phyloP scores from a whole-genome alignment of 305 asterid species.

The Rubia occidens region DNA sequence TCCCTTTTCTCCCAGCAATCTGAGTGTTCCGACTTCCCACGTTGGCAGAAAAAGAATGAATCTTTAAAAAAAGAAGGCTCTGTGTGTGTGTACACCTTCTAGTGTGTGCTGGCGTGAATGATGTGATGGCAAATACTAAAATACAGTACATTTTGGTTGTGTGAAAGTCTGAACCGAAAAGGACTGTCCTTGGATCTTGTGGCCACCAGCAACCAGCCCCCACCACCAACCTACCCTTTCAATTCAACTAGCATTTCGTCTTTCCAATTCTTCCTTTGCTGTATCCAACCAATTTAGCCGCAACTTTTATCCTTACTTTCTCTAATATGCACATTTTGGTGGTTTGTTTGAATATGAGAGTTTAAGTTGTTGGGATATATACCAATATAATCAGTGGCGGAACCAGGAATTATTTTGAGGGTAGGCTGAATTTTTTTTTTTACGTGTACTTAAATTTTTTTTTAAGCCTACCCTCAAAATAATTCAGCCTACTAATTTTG shows the following conservation, averaged over 20 bases:
- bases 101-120: neutral
- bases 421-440: too few species aligned
- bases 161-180: conserved; percentile 6
- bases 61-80: neutral
- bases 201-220: neutral
- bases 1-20: neutral
- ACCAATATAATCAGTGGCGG: too few species aligned
- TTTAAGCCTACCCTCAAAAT: too few species aligned
- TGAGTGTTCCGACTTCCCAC: conserved; percentile 4
- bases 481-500: too few species aligned
- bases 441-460: too few species aligned
- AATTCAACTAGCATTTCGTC: neutral
- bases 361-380: too few species aligned
- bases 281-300: neutral
- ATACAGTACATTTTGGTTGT: neutral
- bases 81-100: neutral
- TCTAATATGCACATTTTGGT: too few species aligned
- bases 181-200: neutral
- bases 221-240: neutral
- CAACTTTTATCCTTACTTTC: neutral
- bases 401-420: too few species aligned
- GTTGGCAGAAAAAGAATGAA: neutral
- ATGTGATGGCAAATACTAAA: neutral
- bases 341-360: too few species aligned
- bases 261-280: neutral